These are phyloP conservation scores for Phoma herbarum DNA, from an alignment of 2,329 filamentous ascomycete species.

Conservation along the genomic window DNA sequence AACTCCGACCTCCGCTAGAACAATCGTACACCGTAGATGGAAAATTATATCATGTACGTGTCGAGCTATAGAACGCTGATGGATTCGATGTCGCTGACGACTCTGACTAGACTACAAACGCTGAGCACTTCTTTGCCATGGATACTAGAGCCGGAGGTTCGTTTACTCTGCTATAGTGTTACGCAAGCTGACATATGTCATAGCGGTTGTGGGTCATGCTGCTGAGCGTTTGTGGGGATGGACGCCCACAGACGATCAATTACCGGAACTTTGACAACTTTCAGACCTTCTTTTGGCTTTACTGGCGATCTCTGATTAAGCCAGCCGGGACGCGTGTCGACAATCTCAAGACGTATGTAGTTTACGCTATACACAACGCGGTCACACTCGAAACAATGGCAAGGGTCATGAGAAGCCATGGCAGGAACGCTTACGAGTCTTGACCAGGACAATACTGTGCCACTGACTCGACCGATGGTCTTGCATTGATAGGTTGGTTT, in stretches of 20 bases:
- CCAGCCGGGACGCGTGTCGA: constrained; percentile 9
- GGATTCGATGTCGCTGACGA: neutral
- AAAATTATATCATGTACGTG: constrained; percentile 1
- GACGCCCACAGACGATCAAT: constrained; percentile 17
- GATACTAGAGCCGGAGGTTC: neutral
- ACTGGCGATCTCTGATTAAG: constrained; percentile 25
- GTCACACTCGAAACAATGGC: constrained; percentile 23
- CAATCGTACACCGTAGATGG: neutral
- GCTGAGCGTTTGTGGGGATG: neutral
- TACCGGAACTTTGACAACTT: constrained; percentile 23
- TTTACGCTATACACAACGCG: constrained; percentile 23
- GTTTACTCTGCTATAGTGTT: too few species aligned
- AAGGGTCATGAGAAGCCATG: constrained; percentile 19
- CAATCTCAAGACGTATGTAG: constrained; percentile 29
- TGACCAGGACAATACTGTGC: constrained; percentile 34
- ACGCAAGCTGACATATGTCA: neutral
- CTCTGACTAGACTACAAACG: neutral
- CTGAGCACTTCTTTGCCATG: constrained; percentile 1
- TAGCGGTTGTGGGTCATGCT: neutral
- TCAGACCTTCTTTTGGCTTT: constrained; percentile 37
- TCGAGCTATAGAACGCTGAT: neutral
- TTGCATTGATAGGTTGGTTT: constrained; percentile 21
- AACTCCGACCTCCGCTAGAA: neutral
- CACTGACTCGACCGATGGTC: constrained; percentile 20
- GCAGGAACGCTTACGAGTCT: constrained; percentile 1